Base-by-base conservation (phyloP, 2,329 filamentous ascomycete species). In the Amylocarpus encephaloides region DNA sequence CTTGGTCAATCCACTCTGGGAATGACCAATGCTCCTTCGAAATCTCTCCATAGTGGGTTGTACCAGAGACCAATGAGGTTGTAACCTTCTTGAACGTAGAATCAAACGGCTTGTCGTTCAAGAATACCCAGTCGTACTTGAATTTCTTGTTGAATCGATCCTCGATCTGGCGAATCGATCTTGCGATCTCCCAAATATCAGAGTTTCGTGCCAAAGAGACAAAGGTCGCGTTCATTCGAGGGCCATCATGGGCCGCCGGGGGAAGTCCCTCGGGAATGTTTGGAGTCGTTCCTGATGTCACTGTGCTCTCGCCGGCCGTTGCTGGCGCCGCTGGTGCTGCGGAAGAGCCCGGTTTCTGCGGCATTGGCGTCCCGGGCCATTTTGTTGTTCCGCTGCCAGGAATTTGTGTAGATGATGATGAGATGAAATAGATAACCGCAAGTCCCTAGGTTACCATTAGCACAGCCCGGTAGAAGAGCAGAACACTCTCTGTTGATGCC, bases 101-200 rank as follows among this genome's bases (percentile, higher is more conserved):
- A 66, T 95, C 87, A 65, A 98, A 98, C 0, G 90, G 88, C 68
- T 91, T 82, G 67, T 98, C 93, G 71, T 98, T 98, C 55, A 98
- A 75, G 73, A 98, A 98, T 47, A 98, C 92, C 94, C 94, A 98
- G 68, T 97, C 92, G 72, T 98, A 98, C 74, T 95, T 85, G 75
- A 87, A 97, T 64, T 92, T 87, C 64, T 83, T 82, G 74, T 98
- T 98, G 82, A 98, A 98, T 66, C 93, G 88, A 70, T 98, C 93
- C 72, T 98, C 93, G 50, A 98, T 83, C 66, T 95, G 88, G 50
- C 93, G 88, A 66, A 98, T 98, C 11, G 91, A 96, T 64, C 89
- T 83, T 55, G 90, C 88, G 66, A 98, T 95, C 45, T 98, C 93
- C 93, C 93, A 98, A 26, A 97, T 74, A 66, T 98, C 93, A 49